Evolutionary conservation across 2,329 filamentous ascomycete species (phyloP).

Genomic region (Chaetomiaceae sp.): DNA sequence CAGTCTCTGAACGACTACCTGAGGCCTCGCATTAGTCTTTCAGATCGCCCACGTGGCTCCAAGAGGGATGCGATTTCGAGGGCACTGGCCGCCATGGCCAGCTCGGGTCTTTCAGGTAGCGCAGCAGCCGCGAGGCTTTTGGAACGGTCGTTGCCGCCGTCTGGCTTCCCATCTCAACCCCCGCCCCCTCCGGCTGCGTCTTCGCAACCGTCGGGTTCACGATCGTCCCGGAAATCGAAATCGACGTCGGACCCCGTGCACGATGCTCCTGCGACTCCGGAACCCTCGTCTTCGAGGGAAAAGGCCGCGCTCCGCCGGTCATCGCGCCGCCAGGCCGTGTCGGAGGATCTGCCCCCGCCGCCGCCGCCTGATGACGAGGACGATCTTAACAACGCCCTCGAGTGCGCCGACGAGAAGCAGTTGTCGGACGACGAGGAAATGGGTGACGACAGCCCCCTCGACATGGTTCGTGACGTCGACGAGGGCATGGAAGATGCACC

Average conservation of each 20-base stretch:
- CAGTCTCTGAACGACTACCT: constrained; percentile 95
- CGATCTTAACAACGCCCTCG: constrained; percentile 65
- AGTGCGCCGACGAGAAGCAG: constrained; percentile 90
- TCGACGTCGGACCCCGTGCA: constrained; percentile 41
- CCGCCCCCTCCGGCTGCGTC: constrained; percentile 36
- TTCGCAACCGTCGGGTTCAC: constrained; percentile 41
- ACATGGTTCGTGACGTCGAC: constrained; percentile 88
- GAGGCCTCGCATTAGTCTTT: constrained; percentile 77
- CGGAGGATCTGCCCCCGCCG: constrained; percentile 49
- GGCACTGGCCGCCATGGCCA: constrained; percentile 72
- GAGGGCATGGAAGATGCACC: constrained; percentile 71
- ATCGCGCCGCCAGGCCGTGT: constrained; percentile 53
- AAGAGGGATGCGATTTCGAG: constrained; percentile 59
- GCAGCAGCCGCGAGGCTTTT: constrained; percentile 44
- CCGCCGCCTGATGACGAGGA: constrained; percentile 57
- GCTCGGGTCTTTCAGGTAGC: constrained; percentile 58
- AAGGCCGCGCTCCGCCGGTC: constrained; percentile 59
- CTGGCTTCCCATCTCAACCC: constrained; percentile 31
- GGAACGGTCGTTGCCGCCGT: constrained; percentile 36
- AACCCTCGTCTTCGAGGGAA: constrained; percentile 49
- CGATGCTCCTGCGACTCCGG: constrained; percentile 40
- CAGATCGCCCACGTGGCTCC: constrained; percentile 67
- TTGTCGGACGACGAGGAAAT: constrained; percentile 68
- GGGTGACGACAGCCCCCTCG: constrained; percentile 64
- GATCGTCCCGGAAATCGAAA: constrained; percentile 43